Evolutionary conservation across 306 rosid genomes (phyloP), one percentile per base, ranked within the genome.

Genomic region (Canavalia gladiata): DNA sequence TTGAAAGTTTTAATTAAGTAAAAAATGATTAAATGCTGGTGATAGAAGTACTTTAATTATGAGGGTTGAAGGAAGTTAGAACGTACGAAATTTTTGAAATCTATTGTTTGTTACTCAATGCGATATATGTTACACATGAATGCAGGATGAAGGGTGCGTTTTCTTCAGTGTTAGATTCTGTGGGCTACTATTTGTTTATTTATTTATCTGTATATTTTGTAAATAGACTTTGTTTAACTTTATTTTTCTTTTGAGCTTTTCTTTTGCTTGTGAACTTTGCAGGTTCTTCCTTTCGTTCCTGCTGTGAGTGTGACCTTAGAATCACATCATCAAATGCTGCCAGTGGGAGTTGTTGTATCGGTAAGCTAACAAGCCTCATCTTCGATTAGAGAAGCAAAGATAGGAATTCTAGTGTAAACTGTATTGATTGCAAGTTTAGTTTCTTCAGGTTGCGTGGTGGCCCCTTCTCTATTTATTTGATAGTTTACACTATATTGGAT

Each of bases 241-340:
- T 76, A 54, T 42, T 29, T 59, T 78, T 29, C 39, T 70, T 49
- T 72, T 31, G 54, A 7, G 50, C 25, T n/a, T 84, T 64, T 47
- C 28, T 29, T 57, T 63, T 57, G 62, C 12, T 41, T 67, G 64
- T 75, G 49, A 73, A 85, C 59, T 83, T 79, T 73, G 59, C 83
- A 94, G 98, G 68, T 18, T 67, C 95, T 88, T 71, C 93, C 95
- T 52, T 80, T 86, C 58, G 89, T 90, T 83, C 95, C 97, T 82
- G 80, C 80, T 0, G 92, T 90, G 82, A 74, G 86, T 28, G 91
- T 83, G 54, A 88, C 87, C 35, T 82, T 92, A 80, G 84, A 84
- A 83, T 91, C 90, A 65, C 91, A 92, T 68, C 97, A 92, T 81
- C 89, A 81, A 73, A 83, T 82, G 86, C 68, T 83, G 29, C 92